phyloP scores from a whole-genome alignment of 441 rosid species.

The Jatropha multifida region DNA sequence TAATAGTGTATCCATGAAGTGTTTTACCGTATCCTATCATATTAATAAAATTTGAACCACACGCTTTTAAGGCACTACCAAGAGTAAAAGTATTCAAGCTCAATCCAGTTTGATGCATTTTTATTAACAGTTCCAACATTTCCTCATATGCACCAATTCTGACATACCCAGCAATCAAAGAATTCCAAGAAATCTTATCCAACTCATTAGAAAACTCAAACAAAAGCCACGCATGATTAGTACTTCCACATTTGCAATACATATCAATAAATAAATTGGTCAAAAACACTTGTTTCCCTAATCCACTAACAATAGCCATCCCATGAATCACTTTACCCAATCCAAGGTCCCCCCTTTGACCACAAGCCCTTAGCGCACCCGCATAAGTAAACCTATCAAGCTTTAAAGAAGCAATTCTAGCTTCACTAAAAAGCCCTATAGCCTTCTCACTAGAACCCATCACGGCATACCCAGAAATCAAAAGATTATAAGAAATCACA shows the following conservation, averaged over 20 bases:
- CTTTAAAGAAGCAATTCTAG: constrained; percentile 12
- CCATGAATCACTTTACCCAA: constrained; percentile 17
- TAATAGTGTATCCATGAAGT: constrained; percentile 41
- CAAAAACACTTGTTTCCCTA: constrained; percentile 1
- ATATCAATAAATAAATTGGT: constrained; percentile 19
- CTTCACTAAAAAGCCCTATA: constrained; percentile 2
- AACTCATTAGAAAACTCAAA: constrained; percentile 10
- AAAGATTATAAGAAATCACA: constrained; percentile 18
- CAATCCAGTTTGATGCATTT: constrained; percentile 44
- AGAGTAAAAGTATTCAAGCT: constrained; percentile 38
- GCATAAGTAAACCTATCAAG: constrained; percentile 18
- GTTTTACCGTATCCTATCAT: constrained; percentile 35
- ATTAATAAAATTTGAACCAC: constrained; percentile 29
- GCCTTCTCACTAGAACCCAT: constrained; percentile 1
- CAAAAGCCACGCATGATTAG: constrained; percentile 13
- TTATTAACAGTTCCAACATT: constrained; percentile 34
- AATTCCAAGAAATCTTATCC: constrained; percentile 14
- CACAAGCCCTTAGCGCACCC: constrained; percentile 16
- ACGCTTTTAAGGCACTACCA: constrained; percentile 51
- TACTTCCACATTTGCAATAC: constrained; percentile 17
- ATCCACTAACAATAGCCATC: constrained; percentile 10
- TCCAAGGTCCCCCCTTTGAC: constrained; percentile 1
- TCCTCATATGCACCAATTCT: constrained; percentile 36
- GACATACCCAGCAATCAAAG: constrained; percentile 17
- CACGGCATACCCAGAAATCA: constrained; percentile 16